phyloP scores from a whole-genome alignment of 78 protist genomes.

The Dictyostelium citrinum region DNA sequence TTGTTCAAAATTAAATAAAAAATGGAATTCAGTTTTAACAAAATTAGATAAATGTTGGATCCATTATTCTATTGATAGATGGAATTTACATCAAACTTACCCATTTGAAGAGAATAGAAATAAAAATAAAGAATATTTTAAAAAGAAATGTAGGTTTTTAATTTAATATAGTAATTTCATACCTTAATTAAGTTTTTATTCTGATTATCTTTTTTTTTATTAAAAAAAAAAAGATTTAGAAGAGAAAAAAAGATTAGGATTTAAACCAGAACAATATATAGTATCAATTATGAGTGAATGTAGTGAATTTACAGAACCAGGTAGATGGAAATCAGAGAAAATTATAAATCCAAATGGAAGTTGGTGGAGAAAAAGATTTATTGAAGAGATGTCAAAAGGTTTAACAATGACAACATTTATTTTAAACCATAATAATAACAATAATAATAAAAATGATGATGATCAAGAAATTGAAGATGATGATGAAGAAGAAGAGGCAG shows the following conservation, averaged over 20 bases:
- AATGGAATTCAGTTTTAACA: conserved; percentile 19
- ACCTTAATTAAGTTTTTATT: too few species aligned
- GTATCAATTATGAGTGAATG: conserved; percentile 34
- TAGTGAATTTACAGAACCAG: conserved; percentile 30
- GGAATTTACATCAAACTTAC: neutral
- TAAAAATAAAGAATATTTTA: neutral
- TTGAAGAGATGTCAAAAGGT: conserved; percentile 20
- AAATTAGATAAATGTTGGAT: conserved; percentile 53
- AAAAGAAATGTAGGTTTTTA: neutral
- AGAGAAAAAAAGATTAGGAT: conserved; percentile 60
- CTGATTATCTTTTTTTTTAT: too few species aligned
- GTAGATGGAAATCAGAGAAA: conserved; percentile 35
- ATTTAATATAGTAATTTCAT: too few species aligned
- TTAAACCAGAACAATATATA: conserved; percentile 30
- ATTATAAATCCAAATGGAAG: neutral
- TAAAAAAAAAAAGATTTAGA: conserved; percentile 20
- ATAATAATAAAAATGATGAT: neutral
- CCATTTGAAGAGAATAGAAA: neutral
- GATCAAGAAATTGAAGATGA: neutral
- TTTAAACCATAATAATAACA: neutral
- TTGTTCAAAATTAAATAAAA: neutral
- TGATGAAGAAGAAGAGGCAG: neutral
- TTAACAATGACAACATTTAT: neutral
- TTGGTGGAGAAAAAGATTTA: conserved; percentile 59
- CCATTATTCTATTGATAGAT: conserved; percentile 1